These are phyloP conservation scores for Yamadazyma sp. DNA, from an alignment of 805 yeast genomes.

Conservation along the genomic window DNA sequence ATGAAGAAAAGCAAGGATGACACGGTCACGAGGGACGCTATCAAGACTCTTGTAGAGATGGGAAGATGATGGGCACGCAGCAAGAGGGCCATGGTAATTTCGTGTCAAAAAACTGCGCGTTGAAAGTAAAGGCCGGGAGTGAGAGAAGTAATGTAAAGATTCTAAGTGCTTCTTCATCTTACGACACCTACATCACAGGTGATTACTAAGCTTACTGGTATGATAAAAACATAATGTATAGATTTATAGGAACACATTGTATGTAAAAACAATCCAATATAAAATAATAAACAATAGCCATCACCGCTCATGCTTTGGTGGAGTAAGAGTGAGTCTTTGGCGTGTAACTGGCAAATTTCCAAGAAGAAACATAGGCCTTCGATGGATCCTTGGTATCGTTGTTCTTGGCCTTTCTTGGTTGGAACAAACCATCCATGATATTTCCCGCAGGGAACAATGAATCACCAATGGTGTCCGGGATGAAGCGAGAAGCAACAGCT, in stretches of 20 bases:
- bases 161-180: too few relatives aligned
- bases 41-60: slow-evolving; percentile 46
- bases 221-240: slow-evolving; percentile 8
- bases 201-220: not conserved
- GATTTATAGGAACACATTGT: slow-evolving; percentile 7
- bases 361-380: slow-evolving; percentile 45
- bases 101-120: too few relatives aligned
- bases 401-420: slow-evolving; percentile 78
- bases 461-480: slow-evolving; percentile 40
- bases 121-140: too few relatives aligned
- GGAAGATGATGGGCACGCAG: slow-evolving; percentile 33
- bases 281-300: slow-evolving; percentile 6
- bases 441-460: slow-evolving; percentile 26
- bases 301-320: slow-evolving; percentile 45
- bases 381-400: slow-evolving; percentile 72
- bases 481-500: slow-evolving; percentile 70
- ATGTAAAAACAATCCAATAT: slow-evolving; percentile 8
- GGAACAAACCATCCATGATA: slow-evolving; percentile 67
- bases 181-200: slow-evolving; percentile 1
- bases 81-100: slow-evolving; percentile 10
- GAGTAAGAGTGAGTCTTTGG: slow-evolving; percentile 56
- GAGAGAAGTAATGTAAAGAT: too few relatives aligned
- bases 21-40: slow-evolving; percentile 38
- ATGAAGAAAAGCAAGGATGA: slow-evolving; percentile 25
- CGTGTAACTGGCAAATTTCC: slow-evolving; percentile 28